A percentile compares a stretch with the other conserved stretches of the same genome.
These are phyloP conservation scores for Camelina sativa DNA, from an alignment of 345 rosid species.

Conservation along the genomic window DNA sequence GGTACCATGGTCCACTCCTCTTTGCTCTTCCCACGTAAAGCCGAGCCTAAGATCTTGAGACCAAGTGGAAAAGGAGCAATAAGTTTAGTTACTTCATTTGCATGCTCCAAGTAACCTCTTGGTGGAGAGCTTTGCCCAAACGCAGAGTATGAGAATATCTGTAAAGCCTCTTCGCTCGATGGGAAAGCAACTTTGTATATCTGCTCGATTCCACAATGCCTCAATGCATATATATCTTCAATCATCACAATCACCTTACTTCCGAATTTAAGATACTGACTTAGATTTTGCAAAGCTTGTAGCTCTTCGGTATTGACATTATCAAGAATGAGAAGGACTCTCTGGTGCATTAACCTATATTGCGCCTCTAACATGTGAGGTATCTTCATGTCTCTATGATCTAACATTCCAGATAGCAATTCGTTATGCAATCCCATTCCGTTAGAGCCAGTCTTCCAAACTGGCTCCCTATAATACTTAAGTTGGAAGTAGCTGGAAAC, in stretches of 20 bases:
- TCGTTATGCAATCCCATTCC: too few species aligned
- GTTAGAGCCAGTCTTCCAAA: too few species aligned
- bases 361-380: too few species aligned
- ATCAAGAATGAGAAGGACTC: too few species aligned
- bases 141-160: slow-evolving; percentile 26
- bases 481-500: too few species aligned
- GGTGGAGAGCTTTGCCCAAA: slow-evolving; percentile 36
- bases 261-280: slow-evolving; percentile 11
- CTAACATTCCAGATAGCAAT: too few species aligned
- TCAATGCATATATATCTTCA: neutral
- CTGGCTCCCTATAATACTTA: too few species aligned
- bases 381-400: too few species aligned
- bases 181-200: slow-evolving; percentile 24
- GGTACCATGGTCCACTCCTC: slow-evolving; percentile 1
- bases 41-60: slow-evolving; percentile 10
- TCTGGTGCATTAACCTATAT: too few species aligned
- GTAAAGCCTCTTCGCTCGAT: slow-evolving; percentile 15
- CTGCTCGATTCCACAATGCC: neutral
- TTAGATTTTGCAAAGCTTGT: neutral
- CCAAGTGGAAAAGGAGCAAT: slow-evolving; percentile 20
- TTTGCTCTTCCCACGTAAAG: slow-evolving; percentile 24
- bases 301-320: too few species aligned
- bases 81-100: neutral
- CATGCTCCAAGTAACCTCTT: slow-evolving; percentile 24
- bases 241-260: slow-evolving; percentile 18